phyloP scores from a whole-genome alignment of 2,329 filamentous ascomycete genomes.

The Daldinia sp. region DNA sequence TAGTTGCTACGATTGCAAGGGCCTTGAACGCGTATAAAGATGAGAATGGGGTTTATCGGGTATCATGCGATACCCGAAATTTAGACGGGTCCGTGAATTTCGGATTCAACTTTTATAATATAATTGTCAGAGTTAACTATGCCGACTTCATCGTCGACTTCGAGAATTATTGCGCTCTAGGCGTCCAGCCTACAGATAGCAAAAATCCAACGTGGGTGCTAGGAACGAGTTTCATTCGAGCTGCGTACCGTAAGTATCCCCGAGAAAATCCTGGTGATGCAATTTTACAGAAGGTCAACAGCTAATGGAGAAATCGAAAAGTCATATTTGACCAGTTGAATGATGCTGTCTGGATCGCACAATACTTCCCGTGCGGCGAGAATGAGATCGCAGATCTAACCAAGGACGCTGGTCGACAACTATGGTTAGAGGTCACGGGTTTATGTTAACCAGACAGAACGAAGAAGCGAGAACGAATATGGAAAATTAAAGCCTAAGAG shows the following conservation, averaged over 20 bases:
- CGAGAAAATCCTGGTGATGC: neutral
- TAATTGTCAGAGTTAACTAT: constrained; percentile 59
- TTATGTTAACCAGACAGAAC: constrained; percentile 45
- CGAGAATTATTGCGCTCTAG: constrained; percentile 53
- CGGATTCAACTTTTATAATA: constrained; percentile 57
- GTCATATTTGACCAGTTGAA: constrained; percentile 57
- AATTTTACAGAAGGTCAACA: no score
- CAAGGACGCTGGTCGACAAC: constrained; percentile 48
- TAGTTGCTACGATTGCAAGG: constrained; percentile 59
- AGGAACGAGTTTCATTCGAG: constrained; percentile 56
- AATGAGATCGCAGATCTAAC: constrained; percentile 53
- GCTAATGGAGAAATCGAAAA: constrained; percentile 39
- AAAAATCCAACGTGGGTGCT: constrained; percentile 52
- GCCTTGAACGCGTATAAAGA: constrained; percentile 52
- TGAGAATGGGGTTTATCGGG: constrained; percentile 46
- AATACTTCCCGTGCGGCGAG: constrained; percentile 55
- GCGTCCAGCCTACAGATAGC: constrained; percentile 53
- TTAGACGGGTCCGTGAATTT: constrained; percentile 59
- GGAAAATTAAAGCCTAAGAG: neutral
- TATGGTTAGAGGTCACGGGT: constrained; percentile 50
- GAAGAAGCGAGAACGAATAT: neutral
- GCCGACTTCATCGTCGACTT: constrained; percentile 58
- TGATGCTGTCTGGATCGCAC: constrained; percentile 55
- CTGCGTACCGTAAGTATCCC: constrained; percentile 52
- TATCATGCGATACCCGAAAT: constrained; percentile 56